A percentile compares a stretch with the other conserved stretches of the same genome.
phyloP scores from a whole-genome alignment of 306 rosid genomes.

The Trifolium dubium region DNA sequence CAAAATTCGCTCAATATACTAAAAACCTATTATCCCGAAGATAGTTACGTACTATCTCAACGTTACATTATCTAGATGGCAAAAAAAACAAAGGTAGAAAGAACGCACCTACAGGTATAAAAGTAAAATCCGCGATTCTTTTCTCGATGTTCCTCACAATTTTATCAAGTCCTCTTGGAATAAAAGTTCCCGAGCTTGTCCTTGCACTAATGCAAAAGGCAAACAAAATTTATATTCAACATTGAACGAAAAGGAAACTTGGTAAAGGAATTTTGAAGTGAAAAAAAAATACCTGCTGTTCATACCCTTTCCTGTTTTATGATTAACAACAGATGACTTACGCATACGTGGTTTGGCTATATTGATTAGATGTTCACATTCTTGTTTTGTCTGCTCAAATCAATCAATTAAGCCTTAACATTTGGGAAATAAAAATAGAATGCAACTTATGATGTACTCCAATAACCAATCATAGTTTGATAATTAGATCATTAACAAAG shows the following conservation, averaged over 20 bases:
- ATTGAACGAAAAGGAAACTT: no score
- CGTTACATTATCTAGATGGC: not conserved
- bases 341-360: conserved; percentile 77
- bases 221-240: no score
- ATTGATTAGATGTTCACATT: conserved; percentile 79
- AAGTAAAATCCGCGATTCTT: conserved; percentile 81
- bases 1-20: no score
- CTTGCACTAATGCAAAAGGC: conserved; percentile 60
- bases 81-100: conserved; percentile 37
- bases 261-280: not conserved
- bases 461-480: not conserved
- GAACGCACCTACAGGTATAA: conserved; percentile 77
- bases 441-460: not conserved
- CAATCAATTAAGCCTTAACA: conserved; percentile 40
- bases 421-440: conserved; percentile 11
- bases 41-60: no score
- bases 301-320: conserved; percentile 77
- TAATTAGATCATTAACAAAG: not conserved
- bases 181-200: conserved; percentile 87
- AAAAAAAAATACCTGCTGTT: conserved; percentile 69
- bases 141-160: conserved; percentile 73
- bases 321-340: conserved; percentile 74
- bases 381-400: conserved; percentile 73
- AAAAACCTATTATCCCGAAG: no score
- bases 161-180: conserved; percentile 79